Evolutionary conservation across 805 yeast species (phyloP).

Genomic region (Torulaspora quercuum): DNA sequence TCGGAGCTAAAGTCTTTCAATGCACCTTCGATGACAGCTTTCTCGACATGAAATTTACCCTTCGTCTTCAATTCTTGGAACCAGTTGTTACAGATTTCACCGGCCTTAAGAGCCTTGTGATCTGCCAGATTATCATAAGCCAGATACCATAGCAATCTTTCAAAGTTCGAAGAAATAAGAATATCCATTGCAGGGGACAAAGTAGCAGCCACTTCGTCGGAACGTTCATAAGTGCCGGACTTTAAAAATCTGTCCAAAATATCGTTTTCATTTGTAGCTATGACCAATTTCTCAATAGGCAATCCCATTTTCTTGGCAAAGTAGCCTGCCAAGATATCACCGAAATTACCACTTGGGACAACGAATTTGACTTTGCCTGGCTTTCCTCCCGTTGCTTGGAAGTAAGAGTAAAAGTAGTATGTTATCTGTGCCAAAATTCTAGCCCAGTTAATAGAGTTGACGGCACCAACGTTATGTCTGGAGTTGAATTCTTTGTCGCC

Average conservation of each 20-base stretch:
- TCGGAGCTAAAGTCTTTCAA: conserved; percentile 68
- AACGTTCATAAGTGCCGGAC: conserved; percentile 79
- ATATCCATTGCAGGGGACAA: conserved; percentile 99
- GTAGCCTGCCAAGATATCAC: conserved; percentile 96
- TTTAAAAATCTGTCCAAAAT: conserved; percentile 89
- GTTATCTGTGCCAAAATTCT: conserved; percentile 97
- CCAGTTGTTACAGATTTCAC: conserved; percentile 66
- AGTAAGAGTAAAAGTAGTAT: conserved; percentile 90
- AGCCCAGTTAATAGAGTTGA: conserved; percentile 98
- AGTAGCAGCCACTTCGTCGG: conserved; percentile 75
- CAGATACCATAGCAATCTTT: conserved; percentile 92
- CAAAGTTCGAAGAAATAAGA: conserved; percentile 90
- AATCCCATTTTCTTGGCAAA: conserved; percentile 94
- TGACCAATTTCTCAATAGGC: conserved; percentile 79
- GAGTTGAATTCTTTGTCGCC: conserved; percentile 85
- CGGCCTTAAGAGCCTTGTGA: conserved; percentile 65
- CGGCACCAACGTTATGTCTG: conserved; percentile 93
- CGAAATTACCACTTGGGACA: conserved; percentile 98
- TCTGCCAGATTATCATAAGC: conserved; percentile 60
- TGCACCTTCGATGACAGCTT: conserved; percentile 62
- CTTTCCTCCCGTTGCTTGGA: conserved; percentile 50
- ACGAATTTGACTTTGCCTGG: conserved; percentile 67
- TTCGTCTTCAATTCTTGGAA: conserved; percentile 71
- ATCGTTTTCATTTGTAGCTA: conserved; percentile 95
- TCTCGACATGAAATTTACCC: conserved; percentile 73